Evolutionary conservation across 2,329 filamentous ascomycete genomes (phyloP).

Genomic region (Penicillium sp.): DNA sequence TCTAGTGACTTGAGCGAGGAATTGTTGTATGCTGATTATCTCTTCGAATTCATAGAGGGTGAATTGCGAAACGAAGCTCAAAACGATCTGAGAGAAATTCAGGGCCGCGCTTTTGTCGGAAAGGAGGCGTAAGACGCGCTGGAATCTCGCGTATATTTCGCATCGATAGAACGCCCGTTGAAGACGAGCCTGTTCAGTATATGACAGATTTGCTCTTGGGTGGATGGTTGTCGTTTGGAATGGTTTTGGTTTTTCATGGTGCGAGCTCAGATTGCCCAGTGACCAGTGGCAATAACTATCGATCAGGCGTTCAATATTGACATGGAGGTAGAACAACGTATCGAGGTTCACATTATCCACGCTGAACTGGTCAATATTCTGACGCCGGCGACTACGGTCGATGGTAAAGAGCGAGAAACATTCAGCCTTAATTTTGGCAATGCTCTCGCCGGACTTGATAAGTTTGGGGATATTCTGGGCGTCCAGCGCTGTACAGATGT

Average conservation of each 20-base stretch:
- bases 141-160: slow-evolving; percentile 1
- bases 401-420: neutral
- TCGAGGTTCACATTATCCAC: neutral
- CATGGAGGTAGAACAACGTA: neutral
- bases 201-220: neutral
- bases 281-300: slow-evolving; percentile 1
- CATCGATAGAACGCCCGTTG: slow-evolving; percentile 2
- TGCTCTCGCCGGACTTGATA: neutral
- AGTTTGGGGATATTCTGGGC: neutral
- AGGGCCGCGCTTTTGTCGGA: neutral
- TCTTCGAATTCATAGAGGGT: neutral
- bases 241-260: neutral
- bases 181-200: neutral
- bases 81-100: neutral
- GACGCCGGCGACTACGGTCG: neutral
- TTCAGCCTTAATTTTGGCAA: neutral
- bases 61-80: slow-evolving; percentile 1
- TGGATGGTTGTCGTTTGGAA: neutral
- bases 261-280: neutral
- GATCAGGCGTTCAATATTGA: neutral
- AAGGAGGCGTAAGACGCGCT: neutral
- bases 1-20: neutral
- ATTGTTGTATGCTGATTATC: neutral
- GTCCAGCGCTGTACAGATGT: neutral
- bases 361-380: neutral